phyloP scores from a whole-genome alignment of 2,329 filamentous ascomycete genomes.

The Leptographium procerum region DNA sequence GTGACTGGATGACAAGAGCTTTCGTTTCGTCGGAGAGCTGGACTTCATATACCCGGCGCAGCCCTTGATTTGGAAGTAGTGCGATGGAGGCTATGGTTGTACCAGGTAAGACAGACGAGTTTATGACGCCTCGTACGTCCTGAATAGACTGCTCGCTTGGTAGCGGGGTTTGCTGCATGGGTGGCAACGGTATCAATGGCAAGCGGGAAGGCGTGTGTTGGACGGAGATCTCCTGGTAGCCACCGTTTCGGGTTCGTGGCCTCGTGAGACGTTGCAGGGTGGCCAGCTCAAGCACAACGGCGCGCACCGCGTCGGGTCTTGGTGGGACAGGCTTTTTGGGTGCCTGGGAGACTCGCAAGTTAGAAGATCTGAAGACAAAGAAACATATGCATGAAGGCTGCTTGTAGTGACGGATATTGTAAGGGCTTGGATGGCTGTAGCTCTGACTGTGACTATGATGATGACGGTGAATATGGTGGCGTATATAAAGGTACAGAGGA shows the following conservation, averaged over 20 bases:
- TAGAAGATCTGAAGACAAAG: neutral
- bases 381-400: neutral
- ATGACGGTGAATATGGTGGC: neutral
- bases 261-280: constrained; percentile 10
- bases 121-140: constrained; percentile 24
- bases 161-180: constrained; percentile 24
- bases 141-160: constrained; percentile 13
- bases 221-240: constrained; percentile 8
- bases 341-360: neutral
- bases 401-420: neutral
- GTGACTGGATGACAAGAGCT: constrained; percentile 32
- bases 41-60: constrained; percentile 31
- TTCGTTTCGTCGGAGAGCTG: constrained; percentile 27
- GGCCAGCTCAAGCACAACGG: constrained; percentile 2
- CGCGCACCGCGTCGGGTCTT: neutral
- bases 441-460: no score
- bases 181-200: constrained; percentile 6
- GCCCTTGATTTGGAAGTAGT: constrained; percentile 19
- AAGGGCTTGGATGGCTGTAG: no score
- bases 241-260: constrained; percentile 5
- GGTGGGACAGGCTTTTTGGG: neutral
- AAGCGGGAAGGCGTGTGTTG: constrained; percentile 4
- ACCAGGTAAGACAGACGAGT: constrained; percentile 17
- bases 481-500: neutral
- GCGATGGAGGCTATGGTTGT: constrained; percentile 22